Percentiles rank a stretch among this genome's conserved stretches.
Conservation (phyloP, 1,284 basidiomycete genomes). For the Irpex rosettiformis region DNA sequence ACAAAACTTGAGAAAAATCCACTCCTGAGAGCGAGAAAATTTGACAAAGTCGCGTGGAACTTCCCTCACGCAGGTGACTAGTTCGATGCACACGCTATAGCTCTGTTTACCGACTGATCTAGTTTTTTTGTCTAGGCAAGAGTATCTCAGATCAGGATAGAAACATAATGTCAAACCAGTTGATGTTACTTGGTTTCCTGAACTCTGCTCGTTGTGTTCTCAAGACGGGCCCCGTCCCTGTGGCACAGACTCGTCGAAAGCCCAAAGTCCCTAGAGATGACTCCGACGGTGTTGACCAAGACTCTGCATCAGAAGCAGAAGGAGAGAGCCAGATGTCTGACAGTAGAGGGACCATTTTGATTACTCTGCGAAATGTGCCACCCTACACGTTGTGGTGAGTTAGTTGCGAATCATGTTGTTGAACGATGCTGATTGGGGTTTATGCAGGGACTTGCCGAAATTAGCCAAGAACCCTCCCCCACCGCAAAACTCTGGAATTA, state of each 20-base stretch:
- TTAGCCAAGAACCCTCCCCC: slow-evolving; percentile 75
- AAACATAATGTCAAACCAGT: slow-evolving; percentile 90
- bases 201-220: slow-evolving; percentile 70
- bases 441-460: slow-evolving; percentile 67
- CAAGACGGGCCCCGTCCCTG: slow-evolving; percentile 53
- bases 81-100: not conserved
- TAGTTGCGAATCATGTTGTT: not conserved
- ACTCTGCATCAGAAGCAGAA: slow-evolving; percentile 27
- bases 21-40: slow-evolving; percentile 51
- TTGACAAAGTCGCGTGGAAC: slow-evolving; percentile 91
- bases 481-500: slow-evolving; percentile 38
- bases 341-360: slow-evolving; percentile 65
- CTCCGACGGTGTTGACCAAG: slow-evolving; percentile 42
- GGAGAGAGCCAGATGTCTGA: slow-evolving; percentile 23
- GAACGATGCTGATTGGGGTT: not conserved
- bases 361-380: slow-evolving; percentile 83
- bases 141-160: slow-evolving; percentile 94
- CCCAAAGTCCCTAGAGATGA: slow-evolving; percentile 40
- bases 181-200: slow-evolving; percentile 84
- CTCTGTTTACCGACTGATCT: slow-evolving; percentile 4
- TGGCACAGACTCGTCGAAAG: slow-evolving; percentile 36
- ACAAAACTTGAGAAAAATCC: slow-evolving; percentile 65
- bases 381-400: slow-evolving; percentile 89
- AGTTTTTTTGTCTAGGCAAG: slow-evolving; percentile 48
- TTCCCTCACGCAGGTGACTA: slow-evolving; percentile 89